Evolutionary conservation across 495 filamentous ascomycete genomes (phyloP), one percentile per base, ranked within the genome.

Genomic region (Neurospora sp.): DNA sequence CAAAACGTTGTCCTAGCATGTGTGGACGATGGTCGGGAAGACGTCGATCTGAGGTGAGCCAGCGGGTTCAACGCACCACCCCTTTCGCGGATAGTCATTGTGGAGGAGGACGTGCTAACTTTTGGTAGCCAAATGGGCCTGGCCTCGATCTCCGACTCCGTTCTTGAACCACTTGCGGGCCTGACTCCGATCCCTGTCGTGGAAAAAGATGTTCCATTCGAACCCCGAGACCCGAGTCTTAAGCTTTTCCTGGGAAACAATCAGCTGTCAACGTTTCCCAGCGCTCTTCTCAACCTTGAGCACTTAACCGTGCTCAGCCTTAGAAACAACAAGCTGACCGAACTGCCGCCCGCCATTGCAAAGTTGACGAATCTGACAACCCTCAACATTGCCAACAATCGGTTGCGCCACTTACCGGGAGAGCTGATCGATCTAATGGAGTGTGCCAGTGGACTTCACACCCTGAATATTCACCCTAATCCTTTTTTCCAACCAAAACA

Each of bases 321-420:
- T 69, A 90, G 93, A 5, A 87, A 84, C 72, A 96, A 95, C 79
- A 77, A 86, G 39, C 83, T 97, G 8, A 81, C 77, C 0, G 86
- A 90, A 42, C 82, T 97, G 8, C 92, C 92, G 7, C 81, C 88
- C 1, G 82, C 85, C 0, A 91, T 96, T 48, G 83, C 83, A n/a
- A 86, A 86, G 44, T 82, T 96, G 16, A 83, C 78, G 6, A 88
- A 89, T 53, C 82, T 97, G 6, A 80, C 86, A 75, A 86, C 89
- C 40, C 84, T 96, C 8, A 94, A 94, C 70, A 72, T 97, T 16
- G 87, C 90, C 7, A 85, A 90, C 61, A 96, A 96, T 74, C 76
- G 80, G n/a, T 84, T 97, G 9, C 82, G 82, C 6, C 88, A 81
- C 70, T 86, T 97, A 7, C 93, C 93, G 0, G 91, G 85, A 79